Evolutionary conservation across 1,139 yeast genomes (phyloP).

Genomic region (Wickerhamiella infanticola): DNA sequence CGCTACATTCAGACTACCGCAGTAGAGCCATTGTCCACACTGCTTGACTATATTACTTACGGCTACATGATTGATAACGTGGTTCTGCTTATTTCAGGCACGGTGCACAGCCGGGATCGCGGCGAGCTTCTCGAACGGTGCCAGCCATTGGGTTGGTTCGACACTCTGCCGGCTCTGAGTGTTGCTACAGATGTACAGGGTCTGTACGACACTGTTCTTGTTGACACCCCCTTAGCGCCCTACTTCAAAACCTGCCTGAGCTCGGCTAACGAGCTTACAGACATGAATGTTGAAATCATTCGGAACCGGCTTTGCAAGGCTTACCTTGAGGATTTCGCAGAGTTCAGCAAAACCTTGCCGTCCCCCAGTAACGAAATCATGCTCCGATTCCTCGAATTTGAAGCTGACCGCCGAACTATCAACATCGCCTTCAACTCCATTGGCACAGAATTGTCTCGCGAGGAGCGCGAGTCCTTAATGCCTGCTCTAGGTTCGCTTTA

Average conservation of each 20-base stretch:
- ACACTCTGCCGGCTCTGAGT: slow-evolving; percentile 84
- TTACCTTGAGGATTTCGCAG: slow-evolving; percentile 73
- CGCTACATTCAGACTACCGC: slow-evolving; percentile 75
- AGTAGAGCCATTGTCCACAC: slow-evolving; percentile 60
- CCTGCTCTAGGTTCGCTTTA: slow-evolving; percentile 72
- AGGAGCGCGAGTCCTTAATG: slow-evolving; percentile 53
- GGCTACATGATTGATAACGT: slow-evolving; percentile 99
- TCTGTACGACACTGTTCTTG: slow-evolving; percentile 81
- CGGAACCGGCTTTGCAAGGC: slow-evolving; percentile 87
- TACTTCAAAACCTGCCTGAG: slow-evolving; percentile 74
- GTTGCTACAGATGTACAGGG: slow-evolving; percentile 92
- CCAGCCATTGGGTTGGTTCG: slow-evolving; percentile 97
- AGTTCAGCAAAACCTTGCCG: slow-evolving; percentile 46
- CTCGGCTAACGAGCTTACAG: slow-evolving; percentile 89
- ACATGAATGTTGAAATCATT: slow-evolving; percentile 84
- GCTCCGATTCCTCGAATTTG: slow-evolving; percentile 64
- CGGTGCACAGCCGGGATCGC: slow-evolving; percentile 86
- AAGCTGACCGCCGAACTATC: slow-evolving; percentile 89
- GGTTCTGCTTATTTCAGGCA: slow-evolving; percentile 89
- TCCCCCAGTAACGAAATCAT: slow-evolving; percentile 73
- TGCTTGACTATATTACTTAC: slow-evolving; percentile 81
- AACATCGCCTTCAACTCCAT: slow-evolving; percentile 84
- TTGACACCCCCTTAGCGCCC: slow-evolving; percentile 95
- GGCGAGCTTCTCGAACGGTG: slow-evolving; percentile 76
- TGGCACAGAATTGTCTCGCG: slow-evolving; percentile 58